Conservation (phyloP, 2,329 filamentous ascomycete genomes). For the Diaporthe caulivora region DNA sequence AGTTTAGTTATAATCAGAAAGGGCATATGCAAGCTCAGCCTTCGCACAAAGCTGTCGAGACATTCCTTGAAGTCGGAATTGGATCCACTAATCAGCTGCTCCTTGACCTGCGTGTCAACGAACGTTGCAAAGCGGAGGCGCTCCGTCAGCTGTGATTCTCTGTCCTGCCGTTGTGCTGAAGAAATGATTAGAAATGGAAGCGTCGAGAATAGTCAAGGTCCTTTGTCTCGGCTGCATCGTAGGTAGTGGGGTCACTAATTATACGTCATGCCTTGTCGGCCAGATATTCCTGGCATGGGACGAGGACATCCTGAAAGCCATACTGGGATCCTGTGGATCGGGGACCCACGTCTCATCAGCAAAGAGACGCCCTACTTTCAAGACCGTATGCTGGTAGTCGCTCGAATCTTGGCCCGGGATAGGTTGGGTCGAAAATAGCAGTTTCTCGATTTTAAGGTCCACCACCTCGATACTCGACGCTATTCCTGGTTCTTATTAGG, state of each 20-base stretch:
- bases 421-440: neutral
- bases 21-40: neutral
- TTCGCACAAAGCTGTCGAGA: neutral
- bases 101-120: neutral
- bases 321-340: neutral
- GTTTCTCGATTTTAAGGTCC: neutral
- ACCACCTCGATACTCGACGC: neutral
- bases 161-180: neutral
- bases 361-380: neutral
- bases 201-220: neutral
- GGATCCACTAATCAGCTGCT: neutral
- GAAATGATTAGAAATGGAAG: neutral
- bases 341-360: neutral
- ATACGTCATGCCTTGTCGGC: neutral
- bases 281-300: neutral
- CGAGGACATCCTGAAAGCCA: constrained; percentile 1
- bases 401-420: neutral
- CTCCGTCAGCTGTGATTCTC: neutral
- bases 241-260: neutral
- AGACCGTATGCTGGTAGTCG: neutral
- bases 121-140: neutral
- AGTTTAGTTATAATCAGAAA: neutral
- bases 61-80: neutral
- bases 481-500: neutral
- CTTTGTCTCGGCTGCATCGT: constrained; percentile 1